Percentiles rank a stretch among this genome's conserved stretches.
phyloP scores from a whole-genome alignment of 78 protist species.

The Tieghemostelium lacteum region DNA sequence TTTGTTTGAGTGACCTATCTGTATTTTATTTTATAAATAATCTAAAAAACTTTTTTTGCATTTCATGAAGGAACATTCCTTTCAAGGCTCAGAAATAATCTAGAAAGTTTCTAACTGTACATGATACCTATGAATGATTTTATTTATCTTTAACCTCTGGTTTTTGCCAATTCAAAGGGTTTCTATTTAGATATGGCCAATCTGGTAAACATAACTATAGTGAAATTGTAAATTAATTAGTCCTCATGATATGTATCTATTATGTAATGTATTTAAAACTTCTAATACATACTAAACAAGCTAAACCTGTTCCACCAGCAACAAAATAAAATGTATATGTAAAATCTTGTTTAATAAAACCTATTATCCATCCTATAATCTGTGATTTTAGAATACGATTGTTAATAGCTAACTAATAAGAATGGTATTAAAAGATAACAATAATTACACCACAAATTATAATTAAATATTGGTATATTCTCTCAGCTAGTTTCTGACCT shows the following conservation, averaged over 20 bases:
- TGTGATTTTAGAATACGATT: background rate
- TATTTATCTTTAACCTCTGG: background rate
- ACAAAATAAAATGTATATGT: slow-evolving; percentile 41
- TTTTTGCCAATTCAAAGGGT: background rate
- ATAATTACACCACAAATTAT: slow-evolving; percentile 30
- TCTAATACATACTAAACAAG: slow-evolving; percentile 23
- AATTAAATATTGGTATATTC: slow-evolving; percentile 37
- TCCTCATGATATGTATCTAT: no score
- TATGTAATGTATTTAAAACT: background rate
- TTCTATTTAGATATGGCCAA: background rate
- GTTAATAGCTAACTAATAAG: background rate
- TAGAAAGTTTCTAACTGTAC: no score
- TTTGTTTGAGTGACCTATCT: no score
- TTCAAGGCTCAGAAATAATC: no score
- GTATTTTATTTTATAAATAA: no score
- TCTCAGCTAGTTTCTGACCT: slow-evolving; percentile 54
- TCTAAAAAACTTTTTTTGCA: no score
- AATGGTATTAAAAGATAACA: background rate
- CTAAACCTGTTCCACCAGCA: slow-evolving; percentile 17
- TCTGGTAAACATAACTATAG: background rate
- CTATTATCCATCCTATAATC: slow-evolving; percentile 51
- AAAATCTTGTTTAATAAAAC: slow-evolving; percentile 38
- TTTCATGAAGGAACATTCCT: no score
- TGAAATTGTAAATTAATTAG: background rate
- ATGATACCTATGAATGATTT: no score